phyloP scores from a whole-genome alignment of 345 rosid genomes.

The Gossypium mustelinum region DNA sequence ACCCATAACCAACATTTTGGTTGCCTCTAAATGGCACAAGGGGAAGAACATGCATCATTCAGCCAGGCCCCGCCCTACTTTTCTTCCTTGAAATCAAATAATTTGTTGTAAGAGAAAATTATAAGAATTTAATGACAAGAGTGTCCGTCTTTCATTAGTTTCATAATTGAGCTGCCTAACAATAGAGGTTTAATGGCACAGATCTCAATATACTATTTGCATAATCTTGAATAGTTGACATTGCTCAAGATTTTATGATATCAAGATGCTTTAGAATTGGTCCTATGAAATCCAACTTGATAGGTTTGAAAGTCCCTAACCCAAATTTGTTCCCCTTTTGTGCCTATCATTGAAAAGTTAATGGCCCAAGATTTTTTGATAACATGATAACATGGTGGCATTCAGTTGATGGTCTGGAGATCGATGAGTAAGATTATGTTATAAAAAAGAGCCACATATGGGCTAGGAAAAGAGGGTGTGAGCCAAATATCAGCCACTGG shows the following conservation, averaged over 20 bases:
- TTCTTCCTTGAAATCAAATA: background rate
- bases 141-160: background rate
- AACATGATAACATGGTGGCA: background rate
- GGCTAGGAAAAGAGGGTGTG: background rate
- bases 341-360: background rate
- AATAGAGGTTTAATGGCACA: background rate
- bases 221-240: no score
- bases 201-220: background rate
- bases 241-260: no score
- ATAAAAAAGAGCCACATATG: background rate
- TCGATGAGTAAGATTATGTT: background rate
- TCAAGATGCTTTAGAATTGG: no score
- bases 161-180: background rate
- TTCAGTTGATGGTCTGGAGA: background rate
- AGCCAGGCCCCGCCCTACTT: background rate
- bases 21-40: conserved; percentile 18
- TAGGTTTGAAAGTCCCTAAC: no score
- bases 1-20: conserved; percentile 18
- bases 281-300: no score
- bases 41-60: background rate
- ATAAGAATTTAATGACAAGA: background rate
- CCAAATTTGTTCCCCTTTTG: no score
- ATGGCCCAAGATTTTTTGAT: background rate
- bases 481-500: no score
- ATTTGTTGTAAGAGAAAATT: background rate